These are phyloP conservation scores for Chytridiales sp. DNA, from an alignment of 371 early-diverging fungal species.

Conservation along the genomic window DNA sequence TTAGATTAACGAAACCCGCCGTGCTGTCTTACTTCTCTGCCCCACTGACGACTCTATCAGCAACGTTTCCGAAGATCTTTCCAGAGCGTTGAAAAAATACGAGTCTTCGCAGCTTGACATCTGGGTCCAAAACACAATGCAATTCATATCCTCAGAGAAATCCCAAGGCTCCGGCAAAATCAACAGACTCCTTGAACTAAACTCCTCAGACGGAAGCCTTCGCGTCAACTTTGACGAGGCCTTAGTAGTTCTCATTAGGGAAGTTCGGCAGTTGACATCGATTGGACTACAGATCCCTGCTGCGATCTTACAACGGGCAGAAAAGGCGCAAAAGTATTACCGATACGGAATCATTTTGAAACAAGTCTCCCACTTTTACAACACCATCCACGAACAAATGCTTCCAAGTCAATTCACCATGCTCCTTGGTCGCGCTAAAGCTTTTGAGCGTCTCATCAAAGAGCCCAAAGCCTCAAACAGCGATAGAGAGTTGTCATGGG, in stretches of 20 bases:
- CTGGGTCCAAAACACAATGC: too few relatives aligned
- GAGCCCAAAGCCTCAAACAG: constrained; percentile 18
- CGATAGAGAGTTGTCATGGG: constrained; percentile 40
- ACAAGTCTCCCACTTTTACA: constrained; percentile 60
- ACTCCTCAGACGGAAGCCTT: constrained; percentile 42
- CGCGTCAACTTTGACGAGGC: constrained; percentile 48
- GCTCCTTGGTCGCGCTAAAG: constrained; percentile 48
- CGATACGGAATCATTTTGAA: constrained; percentile 50
- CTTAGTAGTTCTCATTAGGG: constrained; percentile 42
- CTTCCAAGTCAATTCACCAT: constrained; percentile 50
- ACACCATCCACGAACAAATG: constrained; percentile 59
- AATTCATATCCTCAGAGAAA: too few relatives aligned
- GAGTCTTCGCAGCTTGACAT: constrained; percentile 45
- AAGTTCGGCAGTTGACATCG: constrained; percentile 43
- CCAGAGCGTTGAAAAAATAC: constrained; percentile 35
- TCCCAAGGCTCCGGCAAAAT: constrained; percentile 19
- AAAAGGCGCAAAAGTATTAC: constrained; percentile 41
- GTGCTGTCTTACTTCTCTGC: constrained; percentile 27
- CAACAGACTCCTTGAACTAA: constrained; percentile 46
- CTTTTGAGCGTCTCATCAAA: constrained; percentile 51
- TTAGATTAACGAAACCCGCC: constrained; percentile 43
- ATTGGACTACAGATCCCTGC: constrained; percentile 47
- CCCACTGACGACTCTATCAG: constrained; percentile 28
- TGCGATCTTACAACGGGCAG: constrained; percentile 38
- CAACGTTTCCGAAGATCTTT: constrained; percentile 24